These are phyloP conservation scores for Phlyctochytrium bullatum DNA, from an alignment of 192 early-diverging fungal species.

Conservation along the genomic window DNA sequence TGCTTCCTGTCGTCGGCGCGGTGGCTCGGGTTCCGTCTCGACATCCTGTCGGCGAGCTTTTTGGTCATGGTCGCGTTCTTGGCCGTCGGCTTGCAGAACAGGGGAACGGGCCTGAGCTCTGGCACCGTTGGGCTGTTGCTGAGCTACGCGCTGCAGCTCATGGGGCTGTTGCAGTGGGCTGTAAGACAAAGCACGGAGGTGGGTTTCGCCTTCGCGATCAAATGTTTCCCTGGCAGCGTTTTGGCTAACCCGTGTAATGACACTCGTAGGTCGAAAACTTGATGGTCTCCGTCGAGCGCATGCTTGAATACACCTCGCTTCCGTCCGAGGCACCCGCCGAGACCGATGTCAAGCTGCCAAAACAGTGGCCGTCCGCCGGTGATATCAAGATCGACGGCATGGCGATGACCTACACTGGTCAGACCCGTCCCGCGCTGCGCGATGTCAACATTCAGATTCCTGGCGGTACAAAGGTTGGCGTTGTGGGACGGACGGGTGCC, in stretches of 20 bases:
- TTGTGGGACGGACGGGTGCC: constrained; percentile 82
- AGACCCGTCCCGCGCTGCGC: constrained; percentile 38
- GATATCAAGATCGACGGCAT: constrained; percentile 53
- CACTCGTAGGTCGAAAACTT: constrained; percentile 41
- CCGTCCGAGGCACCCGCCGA: constrained; percentile 26
- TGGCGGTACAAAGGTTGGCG: constrained; percentile 66
- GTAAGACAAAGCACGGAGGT: constrained; percentile 48
- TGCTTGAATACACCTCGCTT: constrained; percentile 58
- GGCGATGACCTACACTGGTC: constrained; percentile 44
- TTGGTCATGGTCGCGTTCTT: constrained; percentile 44
- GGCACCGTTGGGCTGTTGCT: constrained; percentile 51
- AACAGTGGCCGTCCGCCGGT: constrained; percentile 56
- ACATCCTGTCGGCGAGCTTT: constrained; percentile 47
- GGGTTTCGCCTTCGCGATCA: background rate
- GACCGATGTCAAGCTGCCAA: constrained; percentile 23
- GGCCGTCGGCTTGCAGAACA: constrained; percentile 41
- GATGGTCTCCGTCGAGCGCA: constrained; percentile 65
- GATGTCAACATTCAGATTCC: constrained; percentile 59
- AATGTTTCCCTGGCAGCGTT: too few species aligned
- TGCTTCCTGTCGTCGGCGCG: constrained; percentile 26
- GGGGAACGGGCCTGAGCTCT: constrained; percentile 39
- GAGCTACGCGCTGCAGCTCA: constrained; percentile 54
- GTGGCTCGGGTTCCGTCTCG: constrained; percentile 61
- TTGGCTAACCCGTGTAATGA: too few species aligned
- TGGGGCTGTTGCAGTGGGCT: constrained; percentile 47